Conservation (phyloP, 768 basidiomycete species). For the Amanita rimosa region DNA sequence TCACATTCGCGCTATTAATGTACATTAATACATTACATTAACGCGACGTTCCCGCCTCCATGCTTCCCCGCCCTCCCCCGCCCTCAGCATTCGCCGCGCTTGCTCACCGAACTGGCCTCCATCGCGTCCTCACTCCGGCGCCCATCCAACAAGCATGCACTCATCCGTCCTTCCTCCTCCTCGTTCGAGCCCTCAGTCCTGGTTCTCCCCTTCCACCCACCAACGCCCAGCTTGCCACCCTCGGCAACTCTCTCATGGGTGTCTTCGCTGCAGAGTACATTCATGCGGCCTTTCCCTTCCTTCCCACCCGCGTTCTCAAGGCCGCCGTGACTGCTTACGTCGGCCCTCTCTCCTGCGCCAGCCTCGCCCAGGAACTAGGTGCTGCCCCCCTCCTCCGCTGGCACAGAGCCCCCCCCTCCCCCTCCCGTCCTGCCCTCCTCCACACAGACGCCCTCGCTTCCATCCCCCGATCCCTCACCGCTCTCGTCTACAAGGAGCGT, state of each 20-base stretch:
- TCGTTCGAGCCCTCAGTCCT: constrained; percentile 48
- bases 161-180: constrained; percentile 54
- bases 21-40: too few relatives aligned
- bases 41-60: too few relatives aligned
- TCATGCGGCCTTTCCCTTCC: constrained; percentile 71
- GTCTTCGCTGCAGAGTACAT: constrained; percentile 83
- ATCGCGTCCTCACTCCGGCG: constrained; percentile 40
- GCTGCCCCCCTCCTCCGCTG: constrained; percentile 69
- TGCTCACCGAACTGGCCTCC: constrained; percentile 65
- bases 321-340: constrained; percentile 89
- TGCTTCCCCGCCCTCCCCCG: constrained; percentile 17
- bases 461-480: constrained; percentile 78
- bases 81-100: constrained; percentile 65
- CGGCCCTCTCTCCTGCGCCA: constrained; percentile 73
- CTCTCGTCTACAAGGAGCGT: constrained; percentile 78
- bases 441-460: constrained; percentile 86
- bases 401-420: constrained; percentile 56
- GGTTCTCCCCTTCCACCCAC: constrained; percentile 40
- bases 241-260: constrained; percentile 87
- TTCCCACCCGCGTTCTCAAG: constrained; percentile 87
- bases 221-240: constrained; percentile 63
- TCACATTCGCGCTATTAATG: too few relatives aligned
- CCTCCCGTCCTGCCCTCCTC: constrained; percentile 38
- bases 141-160: constrained; percentile 68
- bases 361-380: constrained; percentile 80